Evolutionary conservation across 352 stramenopile species (phyloP), one percentile per base, ranked within the genome.

Genomic region (Pythium apleroticum): DNA sequence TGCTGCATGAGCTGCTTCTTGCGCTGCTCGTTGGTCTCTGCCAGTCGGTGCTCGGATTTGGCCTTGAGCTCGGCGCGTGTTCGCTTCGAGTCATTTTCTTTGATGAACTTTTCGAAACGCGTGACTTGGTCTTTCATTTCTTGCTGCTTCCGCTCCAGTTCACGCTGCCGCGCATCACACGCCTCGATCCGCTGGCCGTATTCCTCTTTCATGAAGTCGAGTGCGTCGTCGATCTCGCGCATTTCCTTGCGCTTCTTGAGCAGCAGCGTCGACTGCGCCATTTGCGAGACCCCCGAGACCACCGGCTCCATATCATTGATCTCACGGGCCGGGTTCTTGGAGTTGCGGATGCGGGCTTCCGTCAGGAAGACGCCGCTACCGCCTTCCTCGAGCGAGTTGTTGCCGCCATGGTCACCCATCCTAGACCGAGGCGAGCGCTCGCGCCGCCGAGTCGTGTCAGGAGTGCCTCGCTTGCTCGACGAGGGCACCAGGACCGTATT

Each of bases 211-310:
- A 97, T 97, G 63, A 96, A 95, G 55, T 97, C 90, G 17, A 98
- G 65, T 10, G 88, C 85, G 50, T 97, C 91, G 70, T 96, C 88
- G 54, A 97, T 92, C 70, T 98, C 90, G 31, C 88, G 82, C 85
- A 97, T 95, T 67, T 98, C 90, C 66, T 97, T 97, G 54, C 91
- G 90, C 68, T 97, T 97, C 61, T 97, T 97, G 24, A 98, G 77
- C 35, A 97, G 71, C 57, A 97, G 60, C 30, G 90, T 97, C 19
- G 87, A 95, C 69, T 98, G 92, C 45, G 84, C 89, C 74, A 95
- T 96, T 73, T 96, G 83, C 28, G 83, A 92, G 69, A 91, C 85
- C 11, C 85, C 85, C 46, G 85, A 94, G 24, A 94, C 85, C 48
- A 94, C 75, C 0, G 83, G 85, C 48, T 87, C 78, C 75, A 94